Conservation (phyloP, 352 stramenopile species). For the Phytophthora hibernalis region DNA sequence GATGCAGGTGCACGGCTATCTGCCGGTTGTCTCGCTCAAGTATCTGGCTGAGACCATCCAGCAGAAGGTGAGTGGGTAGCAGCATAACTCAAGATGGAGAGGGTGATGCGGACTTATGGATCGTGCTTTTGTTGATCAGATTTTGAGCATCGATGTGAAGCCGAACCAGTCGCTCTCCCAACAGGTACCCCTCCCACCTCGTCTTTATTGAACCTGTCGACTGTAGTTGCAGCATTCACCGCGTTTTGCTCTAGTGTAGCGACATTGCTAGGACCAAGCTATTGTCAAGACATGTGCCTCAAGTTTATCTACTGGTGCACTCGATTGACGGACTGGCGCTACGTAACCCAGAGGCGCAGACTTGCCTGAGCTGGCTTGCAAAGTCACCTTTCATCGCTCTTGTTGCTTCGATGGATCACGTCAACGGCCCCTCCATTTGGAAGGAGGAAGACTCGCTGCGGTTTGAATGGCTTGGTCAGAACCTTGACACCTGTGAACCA, state of each 20-base stretch:
- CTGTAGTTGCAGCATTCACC: not conserved
- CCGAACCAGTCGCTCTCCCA: slow-evolving; percentile 42
- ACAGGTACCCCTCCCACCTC: slow-evolving; percentile 24
- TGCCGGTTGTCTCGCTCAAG: slow-evolving; percentile 57
- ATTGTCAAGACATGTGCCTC: slow-evolving; percentile 17
- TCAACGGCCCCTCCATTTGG: slow-evolving; percentile 64
- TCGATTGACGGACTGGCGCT: slow-evolving; percentile 60
- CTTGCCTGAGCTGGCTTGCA: slow-evolving; percentile 60
- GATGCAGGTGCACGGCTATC: slow-evolving; percentile 65
- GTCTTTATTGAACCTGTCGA: slow-evolving; percentile 6
- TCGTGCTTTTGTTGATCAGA: slow-evolving; percentile 11
- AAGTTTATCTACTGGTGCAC: slow-evolving; percentile 57
- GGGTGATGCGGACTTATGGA: too few species aligned
- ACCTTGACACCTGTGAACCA: slow-evolving; percentile 48
- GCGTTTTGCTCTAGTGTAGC: slow-evolving; percentile 30
- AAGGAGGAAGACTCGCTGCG: slow-evolving; percentile 59
- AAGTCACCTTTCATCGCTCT: slow-evolving; percentile 50
- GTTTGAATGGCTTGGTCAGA: slow-evolving; percentile 61
- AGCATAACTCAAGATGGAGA: too few species aligned
- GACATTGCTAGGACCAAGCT: slow-evolving; percentile 36
- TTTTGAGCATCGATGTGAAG: slow-evolving; percentile 32
- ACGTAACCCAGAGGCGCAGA: slow-evolving; percentile 53
- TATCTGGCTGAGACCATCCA: slow-evolving; percentile 49
- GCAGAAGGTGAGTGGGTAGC: slow-evolving; percentile 31
- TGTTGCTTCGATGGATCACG: slow-evolving; percentile 61